Base-by-base conservation (phyloP, 768 basidiomycete species). In the Mycena latifolia region DNA sequence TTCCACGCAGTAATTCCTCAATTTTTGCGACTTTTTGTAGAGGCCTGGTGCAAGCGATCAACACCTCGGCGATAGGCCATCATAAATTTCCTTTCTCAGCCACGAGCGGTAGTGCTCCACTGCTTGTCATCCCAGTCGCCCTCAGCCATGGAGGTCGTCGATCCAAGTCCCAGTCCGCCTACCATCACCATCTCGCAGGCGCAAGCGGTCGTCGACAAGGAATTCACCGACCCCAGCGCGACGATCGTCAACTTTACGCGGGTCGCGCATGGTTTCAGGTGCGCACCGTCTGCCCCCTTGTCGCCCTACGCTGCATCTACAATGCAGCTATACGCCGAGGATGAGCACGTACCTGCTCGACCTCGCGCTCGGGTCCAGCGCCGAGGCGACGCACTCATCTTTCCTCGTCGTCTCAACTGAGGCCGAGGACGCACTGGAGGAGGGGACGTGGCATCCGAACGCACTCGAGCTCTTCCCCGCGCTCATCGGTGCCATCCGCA, bases 401-500 rank as follows among this genome's bases (percentile, higher is more conserved):
- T 64, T 82, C 58, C 66, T 68, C 18, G 65, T 66, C 27, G 56
- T 71, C 31, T 51, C 69, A 5, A 27, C 51, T 11, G 41, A 56
- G 20, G 35, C 62, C 11, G 17, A 22, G 47, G 66, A 22, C 4
- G 6, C 46, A 62, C 29, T 51, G 6, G 43, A 52, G 5, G 37
- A 9, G 14, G 14, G 4, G 37, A 5, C 37, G 18, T 10, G 24
- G 82, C 77, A 69, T 78, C 65, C 79, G 28, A 82, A 84, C 67
- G 57, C 79, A 31, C 78, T 86, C 15, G 69, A 79, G 3, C 69
- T 78, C 8, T 78, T 84, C 53, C 75, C 80, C 39, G 62, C 73
- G 47, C 77, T 88, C 46, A 77, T 86, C 57, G 58, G 75, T 33
- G 76, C 76, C 51, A 85, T 89, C 59, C 78, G 79, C 39, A 71